phyloP scores from a whole-genome alignment of 2,329 filamentous ascomycete genomes.

The Fusarium sp. region DNA sequence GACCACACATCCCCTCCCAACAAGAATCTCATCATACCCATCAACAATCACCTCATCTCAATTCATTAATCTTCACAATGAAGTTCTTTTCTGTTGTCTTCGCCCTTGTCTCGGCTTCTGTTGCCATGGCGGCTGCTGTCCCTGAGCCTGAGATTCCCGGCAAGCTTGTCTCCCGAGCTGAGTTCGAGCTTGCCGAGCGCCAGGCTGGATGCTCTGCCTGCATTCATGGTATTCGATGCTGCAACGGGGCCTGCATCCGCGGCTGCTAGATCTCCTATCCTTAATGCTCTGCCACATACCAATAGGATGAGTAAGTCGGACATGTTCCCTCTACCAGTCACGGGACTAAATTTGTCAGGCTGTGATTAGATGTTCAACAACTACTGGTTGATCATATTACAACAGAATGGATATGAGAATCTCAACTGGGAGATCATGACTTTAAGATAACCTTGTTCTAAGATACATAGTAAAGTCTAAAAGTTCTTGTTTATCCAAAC shows the following conservation, averaged over 20 bases:
- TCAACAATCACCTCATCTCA: not conserved
- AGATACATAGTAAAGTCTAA: not conserved
- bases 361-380: not conserved
- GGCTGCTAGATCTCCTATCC: not conserved
- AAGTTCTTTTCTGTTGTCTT: not conserved
- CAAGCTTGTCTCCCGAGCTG: not conserved
- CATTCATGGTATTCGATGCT: not conserved
- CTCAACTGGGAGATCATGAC: no score
- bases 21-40: not conserved
- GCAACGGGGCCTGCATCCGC: not conserved
- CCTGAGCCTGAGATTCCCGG: not conserved
- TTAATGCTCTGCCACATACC: not conserved
- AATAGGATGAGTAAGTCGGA: not conserved
- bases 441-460: not conserved
- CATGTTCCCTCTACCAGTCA: not conserved
- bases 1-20: not conserved
- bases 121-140: not conserved
- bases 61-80: not conserved
- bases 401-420: not conserved
- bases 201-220: not conserved
- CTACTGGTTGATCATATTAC: not conserved
- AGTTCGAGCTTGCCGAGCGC: not conserved
- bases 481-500: no score
- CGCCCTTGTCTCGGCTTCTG: not conserved
- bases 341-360: not conserved